Evolutionary conservation across 2,329 filamentous ascomycete species (phyloP).

Genomic region (Ambrosiella xylebori): DNA sequence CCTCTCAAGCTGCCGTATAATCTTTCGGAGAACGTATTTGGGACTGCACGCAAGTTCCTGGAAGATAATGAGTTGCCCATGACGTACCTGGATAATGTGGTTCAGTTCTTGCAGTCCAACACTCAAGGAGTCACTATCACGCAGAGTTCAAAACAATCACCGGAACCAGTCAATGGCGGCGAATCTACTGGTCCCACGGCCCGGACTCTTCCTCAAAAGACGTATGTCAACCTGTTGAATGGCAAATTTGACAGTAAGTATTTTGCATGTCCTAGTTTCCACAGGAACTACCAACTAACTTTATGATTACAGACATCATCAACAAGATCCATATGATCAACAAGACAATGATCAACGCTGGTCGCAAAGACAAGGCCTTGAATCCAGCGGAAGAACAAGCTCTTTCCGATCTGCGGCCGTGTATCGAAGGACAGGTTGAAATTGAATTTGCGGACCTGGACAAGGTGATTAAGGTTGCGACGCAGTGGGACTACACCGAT

Average conservation of each 20-base stretch:
- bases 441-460: conserved; percentile 36
- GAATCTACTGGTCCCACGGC: conserved; percentile 23
- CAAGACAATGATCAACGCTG: conserved; percentile 49
- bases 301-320: conserved; percentile 38
- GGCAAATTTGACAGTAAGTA: conserved; percentile 46
- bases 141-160: conserved; percentile 39
- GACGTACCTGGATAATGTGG: conserved; percentile 76
- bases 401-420: conserved; percentile 42
- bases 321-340: conserved; percentile 67
- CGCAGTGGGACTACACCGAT: conserved; percentile 63
- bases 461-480: conserved; percentile 53
- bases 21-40: conserved; percentile 78
- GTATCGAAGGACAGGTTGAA: conserved; percentile 42
- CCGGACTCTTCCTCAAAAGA: conserved; percentile 55
- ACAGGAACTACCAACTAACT: conserved; percentile 15
- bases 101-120: conserved; percentile 81
- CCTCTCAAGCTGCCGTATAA: conserved; percentile 90
- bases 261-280: no score
- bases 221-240: conserved; percentile 51
- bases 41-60: conserved; percentile 80
- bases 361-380: conserved; percentile 55
- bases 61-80: conserved; percentile 76
- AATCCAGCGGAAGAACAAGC: conserved; percentile 52
- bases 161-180: conserved; percentile 50
- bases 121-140: conserved; percentile 77